Evolutionary conservation across 306 rosid species (phyloP).

Genomic region (Aeschynomene evenia): DNA sequence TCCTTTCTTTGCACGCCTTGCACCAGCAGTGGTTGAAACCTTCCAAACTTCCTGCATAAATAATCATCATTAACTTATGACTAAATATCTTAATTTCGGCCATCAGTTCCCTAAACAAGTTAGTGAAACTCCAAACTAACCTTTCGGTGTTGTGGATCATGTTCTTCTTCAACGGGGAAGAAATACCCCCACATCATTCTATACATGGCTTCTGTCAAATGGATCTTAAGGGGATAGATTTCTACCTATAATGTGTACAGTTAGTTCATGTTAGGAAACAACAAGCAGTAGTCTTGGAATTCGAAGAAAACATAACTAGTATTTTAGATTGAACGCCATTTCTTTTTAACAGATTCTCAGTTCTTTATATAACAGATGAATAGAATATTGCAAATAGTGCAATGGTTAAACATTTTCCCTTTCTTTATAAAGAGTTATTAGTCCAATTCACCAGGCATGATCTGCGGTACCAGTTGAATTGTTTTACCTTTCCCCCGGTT

Average conservation of each 20-base stretch:
- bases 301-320: constrained; percentile 15
- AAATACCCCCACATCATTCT: constrained; percentile 96
- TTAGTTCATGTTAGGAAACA: constrained; percentile 34
- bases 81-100: constrained; percentile 23
- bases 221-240: constrained; percentile 93
- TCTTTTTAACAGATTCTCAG: not conserved
- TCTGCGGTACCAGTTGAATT: not conserved
- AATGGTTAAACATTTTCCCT: not conserved
- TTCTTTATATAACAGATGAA: not conserved
- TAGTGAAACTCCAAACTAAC: constrained; percentile 44
- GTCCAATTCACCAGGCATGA: not conserved
- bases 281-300: constrained; percentile 7
- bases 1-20: constrained; percentile 79
- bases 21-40: constrained; percentile 90
- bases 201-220: constrained; percentile 89
- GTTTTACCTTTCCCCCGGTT: not conserved
- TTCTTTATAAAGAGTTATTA: not conserved
- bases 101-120: constrained; percentile 15
- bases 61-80: constrained; percentile 18
- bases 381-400: not conserved
- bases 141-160: constrained; percentile 88
- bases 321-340: not conserved
- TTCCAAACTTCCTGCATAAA: constrained; percentile 90
- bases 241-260: constrained; percentile 60
- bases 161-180: constrained; percentile 86